Base-by-base conservation (phyloP, 2,329 filamentous ascomycete genomes). In the Penicillium sumatraense region DNA sequence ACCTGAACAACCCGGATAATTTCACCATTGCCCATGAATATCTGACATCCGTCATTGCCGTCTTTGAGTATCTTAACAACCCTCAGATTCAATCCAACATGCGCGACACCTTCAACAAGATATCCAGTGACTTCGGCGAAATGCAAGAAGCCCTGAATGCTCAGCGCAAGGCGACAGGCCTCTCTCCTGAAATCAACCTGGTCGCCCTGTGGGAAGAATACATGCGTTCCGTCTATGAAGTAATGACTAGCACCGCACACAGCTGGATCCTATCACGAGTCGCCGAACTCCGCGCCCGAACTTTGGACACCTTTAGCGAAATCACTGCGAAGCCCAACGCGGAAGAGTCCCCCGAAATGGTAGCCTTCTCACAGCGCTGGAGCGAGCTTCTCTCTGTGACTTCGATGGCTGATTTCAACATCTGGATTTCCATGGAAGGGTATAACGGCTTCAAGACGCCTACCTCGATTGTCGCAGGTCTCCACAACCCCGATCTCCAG, bases 381-480 rank as follows among this genome's bases (percentile, higher is more conserved):
- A 33, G 13, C 14, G 53, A 55, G 21, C 53, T 51, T 16, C 26
- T 55, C n/a, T 3, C 31, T 7, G 24, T 51, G 21, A 33, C 14
- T 16, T 55, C 47, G 7, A 47, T 40, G 53, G 60, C 60, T 9
- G 61, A 64, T 40, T 57, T 52, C 44, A 51, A 49, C 5, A 62
- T 64, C 23, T 52, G 58, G 31, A 51, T 64, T 3, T 49, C 60
- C 27, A 61, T 62, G 58, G 36, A 64, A 21, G 61, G 60, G 23
- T 64, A 64, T 29, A 52, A 50, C 7, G 55, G 55, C 9, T 49
- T 52, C 42, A 5, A 47, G 24, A n/a, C 31, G 4, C 57, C 49
- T 16, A 24, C 52, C 2, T 35, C 31, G 14, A 40, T 48, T 31
- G 16, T 50, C 20, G 44, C 21, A 23, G 54, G 45, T 13, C 42